A percentile compares a stretch with the other conserved stretches of the same genome.
Evolutionary conservation across 441 rosid genomes (phyloP).

Genomic region (Populus hybrid): DNA sequence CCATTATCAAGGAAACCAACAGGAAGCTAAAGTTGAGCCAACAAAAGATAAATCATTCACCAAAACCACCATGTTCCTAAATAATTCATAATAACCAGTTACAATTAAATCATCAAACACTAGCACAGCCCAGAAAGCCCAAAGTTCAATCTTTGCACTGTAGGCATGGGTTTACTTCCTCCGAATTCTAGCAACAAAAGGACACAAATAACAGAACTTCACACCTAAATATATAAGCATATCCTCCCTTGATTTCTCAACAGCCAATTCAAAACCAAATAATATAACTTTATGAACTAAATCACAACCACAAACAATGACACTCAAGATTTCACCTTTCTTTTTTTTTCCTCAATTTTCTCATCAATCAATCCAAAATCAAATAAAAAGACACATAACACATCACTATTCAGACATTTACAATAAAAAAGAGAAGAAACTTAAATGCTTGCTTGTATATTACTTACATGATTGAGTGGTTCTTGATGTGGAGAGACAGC

Average conservation of each 20-base stretch:
- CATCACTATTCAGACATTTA: background rate
- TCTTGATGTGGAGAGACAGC: slow-evolving; percentile 38
- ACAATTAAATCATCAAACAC: background rate
- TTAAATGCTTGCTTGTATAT: background rate
- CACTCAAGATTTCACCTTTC: background rate
- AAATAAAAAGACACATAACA: background rate
- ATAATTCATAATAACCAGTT: background rate
- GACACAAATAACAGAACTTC: background rate
- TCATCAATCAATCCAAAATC: background rate
- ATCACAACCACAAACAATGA: background rate
- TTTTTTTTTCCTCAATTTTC: background rate
- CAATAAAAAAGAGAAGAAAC: background rate
- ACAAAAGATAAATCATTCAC: background rate
- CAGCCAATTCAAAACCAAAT: slow-evolving; percentile 6
- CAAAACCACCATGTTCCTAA: background rate
- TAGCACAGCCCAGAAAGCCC: background rate
- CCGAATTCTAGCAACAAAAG: background rate
- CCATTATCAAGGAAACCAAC: background rate
- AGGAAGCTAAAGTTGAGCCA: background rate
- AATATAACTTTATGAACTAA: background rate
- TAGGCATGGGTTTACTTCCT: background rate
- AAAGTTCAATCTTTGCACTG: background rate
- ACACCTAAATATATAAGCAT: background rate
- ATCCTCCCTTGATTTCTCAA: slow-evolving; percentile 6
- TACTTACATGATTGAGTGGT: slow-evolving; percentile 43